phyloP scores from a whole-genome alignment of 2,329 filamentous ascomycete species.

The Cryphonectria parasitica region DNA sequence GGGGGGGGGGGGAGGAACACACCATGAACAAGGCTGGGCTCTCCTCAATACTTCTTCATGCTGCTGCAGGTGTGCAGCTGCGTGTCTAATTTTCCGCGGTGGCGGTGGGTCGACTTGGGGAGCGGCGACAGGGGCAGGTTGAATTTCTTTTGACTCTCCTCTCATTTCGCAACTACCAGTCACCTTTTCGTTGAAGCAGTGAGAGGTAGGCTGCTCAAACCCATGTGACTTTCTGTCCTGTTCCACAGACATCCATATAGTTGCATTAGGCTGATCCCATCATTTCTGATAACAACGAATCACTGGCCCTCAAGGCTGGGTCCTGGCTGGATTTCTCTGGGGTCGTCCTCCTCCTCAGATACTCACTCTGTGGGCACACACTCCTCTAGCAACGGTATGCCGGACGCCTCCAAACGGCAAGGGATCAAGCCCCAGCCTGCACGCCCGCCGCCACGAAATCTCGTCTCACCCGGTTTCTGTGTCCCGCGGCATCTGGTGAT shows the following conservation, averaged over 20 bases:
- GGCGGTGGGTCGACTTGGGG: too few species aligned
- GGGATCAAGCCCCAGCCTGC: not conserved
- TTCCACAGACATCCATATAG: not conserved
- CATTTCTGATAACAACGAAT: too few species aligned
- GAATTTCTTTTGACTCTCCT: too few species aligned
- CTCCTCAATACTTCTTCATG: too few species aligned
- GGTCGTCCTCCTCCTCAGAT: not conserved
- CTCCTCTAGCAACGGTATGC: not conserved
- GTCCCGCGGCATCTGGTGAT: not conserved
- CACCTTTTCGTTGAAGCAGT: not conserved
- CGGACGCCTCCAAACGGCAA: not conserved
- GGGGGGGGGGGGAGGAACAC: too few species aligned
- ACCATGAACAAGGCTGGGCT: too few species aligned
- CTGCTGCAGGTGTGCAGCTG: too few species aligned
- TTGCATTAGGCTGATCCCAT: too few species aligned
- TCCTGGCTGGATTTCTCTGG: not conserved
- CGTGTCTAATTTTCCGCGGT: too few species aligned
- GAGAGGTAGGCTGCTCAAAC: not conserved
- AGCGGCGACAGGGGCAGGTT: too few species aligned
- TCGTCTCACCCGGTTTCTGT: not conserved
- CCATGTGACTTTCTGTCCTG: not conserved
- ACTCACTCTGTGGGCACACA: not conserved
- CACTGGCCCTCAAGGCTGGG: too few species aligned
- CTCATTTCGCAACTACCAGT: not conserved
- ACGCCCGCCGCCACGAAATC: not conserved